Evolutionary conservation across 495 filamentous ascomycete species (phyloP).

Genomic region (Echria macrotheca): DNA sequence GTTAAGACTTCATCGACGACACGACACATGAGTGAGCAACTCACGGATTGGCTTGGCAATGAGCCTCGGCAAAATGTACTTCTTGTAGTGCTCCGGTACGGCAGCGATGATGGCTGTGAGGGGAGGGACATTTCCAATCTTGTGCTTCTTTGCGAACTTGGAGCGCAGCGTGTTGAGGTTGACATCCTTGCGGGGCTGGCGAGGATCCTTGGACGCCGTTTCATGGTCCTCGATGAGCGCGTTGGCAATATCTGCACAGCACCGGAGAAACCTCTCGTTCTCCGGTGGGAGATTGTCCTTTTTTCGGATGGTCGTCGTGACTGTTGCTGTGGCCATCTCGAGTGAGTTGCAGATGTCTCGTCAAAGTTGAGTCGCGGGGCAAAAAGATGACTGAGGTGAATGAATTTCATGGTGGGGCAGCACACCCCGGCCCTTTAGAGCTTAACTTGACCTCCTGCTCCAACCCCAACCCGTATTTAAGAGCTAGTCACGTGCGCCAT

Average conservation of each 20-base stretch:
- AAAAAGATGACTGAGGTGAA: too few species aligned
- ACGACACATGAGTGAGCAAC: constrained; percentile 15
- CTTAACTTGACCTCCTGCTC: background rate
- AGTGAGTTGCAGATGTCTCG: background rate
- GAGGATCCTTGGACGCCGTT: constrained; percentile 60
- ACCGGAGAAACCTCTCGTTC: constrained; percentile 86
- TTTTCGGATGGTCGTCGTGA: constrained; percentile 33
- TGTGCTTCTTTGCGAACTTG: constrained; percentile 88
- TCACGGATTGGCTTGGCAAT: constrained; percentile 93
- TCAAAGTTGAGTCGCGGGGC: too few species aligned
- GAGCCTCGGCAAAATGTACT: constrained; percentile 92
- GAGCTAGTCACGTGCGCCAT: background rate
- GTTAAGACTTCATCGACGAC: constrained; percentile 13
- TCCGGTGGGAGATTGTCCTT: constrained; percentile 79
- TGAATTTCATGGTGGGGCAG: too few species aligned
- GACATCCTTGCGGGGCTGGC: constrained; percentile 71
- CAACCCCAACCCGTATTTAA: background rate
- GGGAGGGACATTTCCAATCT: constrained; percentile 75
- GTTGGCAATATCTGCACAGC: constrained; percentile 91
- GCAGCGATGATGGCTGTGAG: constrained; percentile 96
- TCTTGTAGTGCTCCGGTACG: constrained; percentile 97
- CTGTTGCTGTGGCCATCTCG: constrained; percentile 41
- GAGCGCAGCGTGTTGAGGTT: constrained; percentile 87
- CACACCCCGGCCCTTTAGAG: too few species aligned
- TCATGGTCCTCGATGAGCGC: constrained; percentile 92